A percentile compares a stretch with the other conserved stretches of the same genome.
phyloP scores from a whole-genome alignment of 2,329 filamentous ascomycete genomes.

The Apiospora aurea region DNA sequence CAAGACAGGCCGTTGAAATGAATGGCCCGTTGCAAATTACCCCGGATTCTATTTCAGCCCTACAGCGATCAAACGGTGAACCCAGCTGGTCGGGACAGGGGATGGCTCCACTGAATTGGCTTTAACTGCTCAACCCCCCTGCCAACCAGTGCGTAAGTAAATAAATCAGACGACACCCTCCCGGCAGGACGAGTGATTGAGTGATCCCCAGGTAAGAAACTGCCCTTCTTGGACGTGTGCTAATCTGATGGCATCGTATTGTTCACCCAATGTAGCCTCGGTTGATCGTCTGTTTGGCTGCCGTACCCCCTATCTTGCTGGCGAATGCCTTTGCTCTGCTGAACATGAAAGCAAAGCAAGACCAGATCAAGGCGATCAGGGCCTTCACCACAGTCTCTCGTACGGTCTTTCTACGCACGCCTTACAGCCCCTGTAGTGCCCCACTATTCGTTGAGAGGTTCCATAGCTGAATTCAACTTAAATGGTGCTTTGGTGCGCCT shows the following conservation, averaged over 20 bases:
- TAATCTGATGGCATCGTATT: background rate
- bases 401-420: background rate
- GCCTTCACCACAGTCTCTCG: background rate
- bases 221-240: too few relatives aligned
- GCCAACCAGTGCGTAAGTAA: background rate
- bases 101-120: background rate
- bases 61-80: background rate
- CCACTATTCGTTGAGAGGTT: background rate
- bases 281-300: background rate
- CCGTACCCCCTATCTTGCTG: background rate
- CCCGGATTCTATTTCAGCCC: constrained; percentile 10
- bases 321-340: too few relatives aligned
- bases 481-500: background rate
- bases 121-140: background rate
- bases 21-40: background rate
- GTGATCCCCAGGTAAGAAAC: background rate
- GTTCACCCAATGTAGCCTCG: background rate
- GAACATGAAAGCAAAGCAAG: background rate
- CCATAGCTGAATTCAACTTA: background rate
- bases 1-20: background rate
- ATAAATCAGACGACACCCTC: background rate
- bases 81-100: background rate
- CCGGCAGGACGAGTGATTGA: background rate
- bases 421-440: background rate
- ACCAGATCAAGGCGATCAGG: background rate